Evolutionary conservation across 345 rosid species (phyloP).

Genomic region (Salix arbutifolia): DNA sequence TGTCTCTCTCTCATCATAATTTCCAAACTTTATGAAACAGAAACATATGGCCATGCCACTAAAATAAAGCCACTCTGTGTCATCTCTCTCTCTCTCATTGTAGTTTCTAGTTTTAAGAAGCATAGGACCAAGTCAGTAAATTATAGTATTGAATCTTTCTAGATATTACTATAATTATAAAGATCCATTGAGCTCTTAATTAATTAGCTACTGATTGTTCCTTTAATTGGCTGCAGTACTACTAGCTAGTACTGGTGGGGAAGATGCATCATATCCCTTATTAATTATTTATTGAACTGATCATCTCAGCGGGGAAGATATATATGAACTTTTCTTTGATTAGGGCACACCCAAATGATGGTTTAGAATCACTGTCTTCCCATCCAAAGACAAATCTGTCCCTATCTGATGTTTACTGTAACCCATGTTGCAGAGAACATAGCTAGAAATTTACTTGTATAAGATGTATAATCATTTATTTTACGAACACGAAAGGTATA

Average conservation of each 20-base stretch:
- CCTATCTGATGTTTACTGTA: neutral
- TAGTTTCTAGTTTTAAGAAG: conserved; percentile 27
- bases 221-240: neutral
- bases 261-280: neutral
- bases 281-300: neutral
- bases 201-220: conserved; percentile 18
- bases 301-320: neutral
- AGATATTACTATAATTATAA: conserved; percentile 13
- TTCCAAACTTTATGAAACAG: conserved; percentile 30
- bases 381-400: neutral
- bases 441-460: neutral
- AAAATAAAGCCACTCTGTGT: conserved; percentile 20
- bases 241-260: neutral
- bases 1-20: conserved; percentile 25
- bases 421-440: neutral
- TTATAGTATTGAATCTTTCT: neutral
- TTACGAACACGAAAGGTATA: neutral
- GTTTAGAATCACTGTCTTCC: neutral
- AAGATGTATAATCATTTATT: neutral
- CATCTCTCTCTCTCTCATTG: conserved; percentile 10
- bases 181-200: conserved; percentile 21
- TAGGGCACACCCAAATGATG: neutral
- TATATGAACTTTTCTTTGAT: neutral
- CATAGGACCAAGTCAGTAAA: conserved; percentile 35
- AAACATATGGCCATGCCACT: conserved; percentile 34